Evolutionary conservation across 768 basidiomycete species (phyloP), one percentile per base, ranked within the genome.

Genomic region (Phaeotremella skinneri): DNA sequence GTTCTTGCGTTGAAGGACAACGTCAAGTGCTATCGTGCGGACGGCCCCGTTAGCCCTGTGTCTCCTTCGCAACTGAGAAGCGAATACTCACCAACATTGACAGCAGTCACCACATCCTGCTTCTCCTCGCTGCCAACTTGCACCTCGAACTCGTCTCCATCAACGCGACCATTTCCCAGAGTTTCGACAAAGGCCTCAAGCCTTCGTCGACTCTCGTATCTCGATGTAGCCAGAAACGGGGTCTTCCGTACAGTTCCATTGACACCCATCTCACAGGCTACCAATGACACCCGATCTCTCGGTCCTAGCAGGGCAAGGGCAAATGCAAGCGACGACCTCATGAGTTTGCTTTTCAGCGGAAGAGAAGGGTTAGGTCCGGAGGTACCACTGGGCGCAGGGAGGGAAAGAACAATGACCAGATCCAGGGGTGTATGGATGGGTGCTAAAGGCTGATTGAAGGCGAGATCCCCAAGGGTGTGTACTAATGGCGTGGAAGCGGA

Each of bases 31-130:
- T 50, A 17, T 7, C 17, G 34, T 37, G 7, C n/a, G 17, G 34
- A 50, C 17, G 49, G 20, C 7, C 7, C 4, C 20, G 49, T 34
- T 16, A 16, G 16, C 17, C 11, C 27, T 4, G 32, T 23, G 23
- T 45, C 13, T 23, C 20, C 29, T 13, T 52, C 17, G 4, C 41
- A 30, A 55, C 20, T 4, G 5, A 4, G 13, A 26, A 55, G 29
- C 43, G 74, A 79, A 47, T 29, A 59, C 80, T 50, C 53, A 87
- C 90, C 91, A 69, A 94, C 87, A 75, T 99, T 99, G 57, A 97
- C 90, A n/a, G 93, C 96, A 11, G 93, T 94, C 23, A 98, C 91
- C 17, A 99, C 94, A 76, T 96, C 94, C 26, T 90, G 90, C 78
- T 92, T 90, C 78, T 97, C 93, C 17, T 97, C 93, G 72, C 87